Conservation (phyloP, 2,329 filamentous ascomycete genomes). For the Emmonsia crescens region DNA sequence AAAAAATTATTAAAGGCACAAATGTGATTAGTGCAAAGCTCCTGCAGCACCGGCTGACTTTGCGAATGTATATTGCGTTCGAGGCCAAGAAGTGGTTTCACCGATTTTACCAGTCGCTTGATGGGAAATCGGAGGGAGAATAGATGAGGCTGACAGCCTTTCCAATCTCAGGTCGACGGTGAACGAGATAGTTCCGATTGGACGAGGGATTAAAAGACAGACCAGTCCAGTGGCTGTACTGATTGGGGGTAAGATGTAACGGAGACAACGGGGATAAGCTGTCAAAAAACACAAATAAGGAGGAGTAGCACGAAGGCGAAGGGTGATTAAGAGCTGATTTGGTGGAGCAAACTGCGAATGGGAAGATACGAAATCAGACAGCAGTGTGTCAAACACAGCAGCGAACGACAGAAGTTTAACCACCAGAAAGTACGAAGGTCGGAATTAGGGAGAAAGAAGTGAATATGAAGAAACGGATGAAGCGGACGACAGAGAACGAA, state of each 20-base stretch:
- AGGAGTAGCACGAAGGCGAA: constrained; percentile 14
- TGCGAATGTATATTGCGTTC: constrained; percentile 20
- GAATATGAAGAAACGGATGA: neutral
- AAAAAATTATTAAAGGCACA: constrained; percentile 20
- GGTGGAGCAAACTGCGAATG: constrained; percentile 25
- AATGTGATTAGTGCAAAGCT: constrained; percentile 40
- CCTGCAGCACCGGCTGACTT: constrained; percentile 72
- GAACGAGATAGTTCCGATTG: constrained; percentile 14
- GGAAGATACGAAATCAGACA: constrained; percentile 17
- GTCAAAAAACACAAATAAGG: constrained; percentile 10
- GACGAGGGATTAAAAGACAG: constrained; percentile 27
- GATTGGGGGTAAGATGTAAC: constrained; percentile 17
- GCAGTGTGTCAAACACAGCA: constrained; percentile 39
- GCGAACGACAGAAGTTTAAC: constrained; percentile 15
- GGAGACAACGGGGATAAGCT: constrained; percentile 13
- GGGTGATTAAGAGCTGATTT: constrained; percentile 15
- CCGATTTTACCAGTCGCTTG: constrained; percentile 6
- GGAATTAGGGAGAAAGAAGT: neutral
- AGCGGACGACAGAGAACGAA: neutral
- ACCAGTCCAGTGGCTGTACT: constrained; percentile 38
- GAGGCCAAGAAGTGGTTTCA: constrained; percentile 10
- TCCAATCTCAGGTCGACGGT: neutral
- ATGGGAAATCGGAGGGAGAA: neutral
- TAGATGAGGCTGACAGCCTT: neutral
- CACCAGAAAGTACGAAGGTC: constrained; percentile 4